phyloP scores from a whole-genome alignment of 2,329 filamentous ascomycete species.

The Penicillium sp. region DNA sequence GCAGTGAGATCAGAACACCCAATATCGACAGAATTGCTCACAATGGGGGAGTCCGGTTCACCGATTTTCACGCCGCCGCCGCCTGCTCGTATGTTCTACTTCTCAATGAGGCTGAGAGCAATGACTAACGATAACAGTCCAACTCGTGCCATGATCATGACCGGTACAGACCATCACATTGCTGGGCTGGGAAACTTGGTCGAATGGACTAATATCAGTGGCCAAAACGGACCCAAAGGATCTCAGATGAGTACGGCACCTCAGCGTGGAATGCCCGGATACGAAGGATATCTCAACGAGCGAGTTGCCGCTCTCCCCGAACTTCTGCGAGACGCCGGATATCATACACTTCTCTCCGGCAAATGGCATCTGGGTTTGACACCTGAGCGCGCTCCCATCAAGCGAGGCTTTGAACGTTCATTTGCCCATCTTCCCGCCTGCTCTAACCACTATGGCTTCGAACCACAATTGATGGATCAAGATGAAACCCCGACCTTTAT shows the following conservation, averaged over 20 bases:
- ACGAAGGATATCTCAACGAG: conserved; percentile 62
- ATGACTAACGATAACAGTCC: conserved; percentile 33
- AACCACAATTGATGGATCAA: conserved; percentile 39
- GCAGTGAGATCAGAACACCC: conserved; percentile 59
- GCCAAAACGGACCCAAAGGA: conserved; percentile 51
- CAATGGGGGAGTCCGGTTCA: conserved; percentile 55
- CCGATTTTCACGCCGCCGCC: conserved; percentile 62
- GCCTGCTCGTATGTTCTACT: conserved; percentile 51
- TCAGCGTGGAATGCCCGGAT: conserved; percentile 57
- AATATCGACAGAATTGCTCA: conserved; percentile 52
- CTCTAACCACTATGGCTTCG: conserved; percentile 56
- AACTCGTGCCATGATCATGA: conserved; percentile 63
- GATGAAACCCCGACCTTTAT: conserved; percentile 42
- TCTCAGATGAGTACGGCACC: conserved; percentile 51
- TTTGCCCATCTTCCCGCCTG: conserved; percentile 60
- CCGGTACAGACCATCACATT: conserved; percentile 58
- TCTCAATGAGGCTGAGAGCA: background rate
- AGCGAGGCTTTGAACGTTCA: conserved; percentile 56
- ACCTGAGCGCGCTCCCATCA: conserved; percentile 53
- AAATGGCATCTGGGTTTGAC: conserved; percentile 63
- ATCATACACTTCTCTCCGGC: conserved; percentile 58
- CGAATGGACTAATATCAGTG: conserved; percentile 55
- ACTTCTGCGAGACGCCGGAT: conserved; percentile 55
- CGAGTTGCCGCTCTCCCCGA: conserved; percentile 57
- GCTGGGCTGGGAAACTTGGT: conserved; percentile 55